Base-by-base conservation (phyloP, 352 stramenopile genomes). In the Pythium utonaiense region DNA sequence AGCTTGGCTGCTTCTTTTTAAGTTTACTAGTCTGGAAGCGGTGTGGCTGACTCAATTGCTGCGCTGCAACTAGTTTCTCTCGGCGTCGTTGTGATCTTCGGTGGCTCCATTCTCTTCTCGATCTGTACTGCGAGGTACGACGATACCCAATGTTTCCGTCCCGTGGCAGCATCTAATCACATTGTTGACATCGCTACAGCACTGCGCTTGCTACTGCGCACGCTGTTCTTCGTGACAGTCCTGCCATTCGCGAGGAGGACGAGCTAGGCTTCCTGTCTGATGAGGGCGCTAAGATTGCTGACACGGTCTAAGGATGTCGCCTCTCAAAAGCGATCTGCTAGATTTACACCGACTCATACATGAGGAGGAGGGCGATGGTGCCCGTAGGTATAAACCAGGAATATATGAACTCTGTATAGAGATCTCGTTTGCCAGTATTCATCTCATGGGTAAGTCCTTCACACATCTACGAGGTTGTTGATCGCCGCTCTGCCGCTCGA, bases 21-120 rank as follows among this genome's bases (percentile, higher is more conserved):
- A n/a, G n/a, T n/a, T n/a, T n/a, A n/a, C n/a, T n/a, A n/a, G n/a
- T n/a, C n/a, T n/a, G n/a, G n/a, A n/a, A n/a, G n/a, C n/a, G n/a
- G n/a, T n/a, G n/a, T n/a, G n/a, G n/a, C n/a, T n/a, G n/a, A n/a
- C n/a, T n/a, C n/a, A n/a, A 16, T 48, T 27, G 34, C 25, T 48
- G 25, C 70, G 22, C 7, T 36, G 13, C 36, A 36, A 57, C 34
- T 54, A 93, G 83, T 93, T 44, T 91, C 80, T 33, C 60, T 86
- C 45, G 71, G 67, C 17, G 77, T 95, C 31, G 82, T 95, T 60
- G 76, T 95, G 31, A 72, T 93, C 34, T 95, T 95, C 36, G 85
- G 85, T 60, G 85, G 85, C 36, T 93, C 83, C 3, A 90, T 95
- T 45, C 70, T 95, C n/a, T 92, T 95, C 55, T 92, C 83, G 34